phyloP scores from a whole-genome alignment of 1,284 basidiomycete genomes.

The Ustilago crameri region DNA sequence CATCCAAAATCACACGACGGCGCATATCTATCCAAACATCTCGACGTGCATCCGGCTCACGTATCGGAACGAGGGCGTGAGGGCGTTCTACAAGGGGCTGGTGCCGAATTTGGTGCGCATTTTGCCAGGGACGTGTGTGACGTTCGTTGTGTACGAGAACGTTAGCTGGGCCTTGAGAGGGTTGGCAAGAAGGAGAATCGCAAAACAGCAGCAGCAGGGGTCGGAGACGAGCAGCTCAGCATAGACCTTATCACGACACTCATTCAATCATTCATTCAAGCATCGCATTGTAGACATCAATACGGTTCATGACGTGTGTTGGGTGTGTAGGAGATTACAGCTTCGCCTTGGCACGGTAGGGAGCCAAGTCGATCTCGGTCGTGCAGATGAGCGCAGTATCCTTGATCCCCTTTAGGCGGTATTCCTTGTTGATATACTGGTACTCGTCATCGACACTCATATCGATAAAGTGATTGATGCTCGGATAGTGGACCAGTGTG shows the following conservation, averaged over 20 bases:
- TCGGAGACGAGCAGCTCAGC: conserved; percentile 9
- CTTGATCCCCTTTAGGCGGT: conserved; percentile 37
- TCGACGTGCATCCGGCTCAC: conserved; percentile 81
- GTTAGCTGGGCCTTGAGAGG: conserved; percentile 59
- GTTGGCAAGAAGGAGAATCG: conserved; percentile 24
- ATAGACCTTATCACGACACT: conserved; percentile 3
- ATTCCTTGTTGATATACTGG: conserved; percentile 44
- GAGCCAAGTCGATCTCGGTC: conserved; percentile 25
- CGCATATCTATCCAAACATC: conserved; percentile 78
- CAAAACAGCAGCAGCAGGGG: conserved; percentile 19
- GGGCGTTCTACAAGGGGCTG: conserved; percentile 93
- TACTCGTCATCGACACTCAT: conserved; percentile 52
- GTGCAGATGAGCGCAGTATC: conserved; percentile 52
- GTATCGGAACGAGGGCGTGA: conserved; percentile 81
- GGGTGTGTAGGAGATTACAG: conserved; percentile 2
- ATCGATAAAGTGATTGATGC: conserved; percentile 52
- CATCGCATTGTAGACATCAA: no score
- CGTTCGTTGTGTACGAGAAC: conserved; percentile 98
- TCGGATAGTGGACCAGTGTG: conserved; percentile 47
- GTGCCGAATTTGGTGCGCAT: conserved; percentile 96
- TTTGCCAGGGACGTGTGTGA: conserved; percentile 95
- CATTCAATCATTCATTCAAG: no score
- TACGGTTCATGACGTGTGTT: no score
- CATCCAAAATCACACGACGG: conserved; percentile 76
- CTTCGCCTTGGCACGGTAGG: conserved; percentile 15